Percentiles rank a stretch among this genome's conserved stretches.
Conservation (phyloP, 768 basidiomycete species). For the Panaeolus cyanescens region DNA sequence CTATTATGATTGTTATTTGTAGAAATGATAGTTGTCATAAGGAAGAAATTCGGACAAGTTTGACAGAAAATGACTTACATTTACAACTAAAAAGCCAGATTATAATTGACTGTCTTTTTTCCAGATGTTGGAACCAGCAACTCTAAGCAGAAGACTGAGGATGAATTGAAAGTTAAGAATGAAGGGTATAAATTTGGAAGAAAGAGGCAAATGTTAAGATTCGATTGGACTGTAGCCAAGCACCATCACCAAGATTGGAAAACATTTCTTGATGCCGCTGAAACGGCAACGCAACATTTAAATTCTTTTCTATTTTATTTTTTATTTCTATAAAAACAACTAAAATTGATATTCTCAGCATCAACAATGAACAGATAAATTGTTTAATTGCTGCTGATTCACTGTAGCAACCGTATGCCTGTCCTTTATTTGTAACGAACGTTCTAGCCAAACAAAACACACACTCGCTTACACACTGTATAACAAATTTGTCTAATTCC, state of each 20-base stretch:
- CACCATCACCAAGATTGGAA: neutral
- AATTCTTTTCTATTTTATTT: neutral
- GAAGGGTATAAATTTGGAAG: neutral
- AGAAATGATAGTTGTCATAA: neutral
- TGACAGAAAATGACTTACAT: neutral
- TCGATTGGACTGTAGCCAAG: neutral
- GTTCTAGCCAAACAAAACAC: neutral
- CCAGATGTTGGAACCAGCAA: neutral
- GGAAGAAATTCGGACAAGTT: neutral
- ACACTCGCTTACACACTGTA: neutral
- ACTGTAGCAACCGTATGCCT: no score
- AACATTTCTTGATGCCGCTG: neutral
- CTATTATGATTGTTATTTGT: conserved; percentile 8
- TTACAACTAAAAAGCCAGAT: neutral
- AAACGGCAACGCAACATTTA: neutral
- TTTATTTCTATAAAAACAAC: neutral
- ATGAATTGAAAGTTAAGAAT: neutral
- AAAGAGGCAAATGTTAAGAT: neutral
- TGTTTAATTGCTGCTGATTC: no score
- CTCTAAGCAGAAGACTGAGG: neutral
- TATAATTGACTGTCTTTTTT: neutral
- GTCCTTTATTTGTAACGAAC: neutral
- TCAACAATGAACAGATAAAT: no score
- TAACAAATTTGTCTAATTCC: conserved; percentile 2
- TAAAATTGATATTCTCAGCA: neutral